Percentiles rank a stretch among this genome's conserved stretches.
These are phyloP conservation scores for Aspergillus japonicus DNA, from an alignment of 2,329 filamentous ascomycete genomes.

Conservation along the genomic window DNA sequence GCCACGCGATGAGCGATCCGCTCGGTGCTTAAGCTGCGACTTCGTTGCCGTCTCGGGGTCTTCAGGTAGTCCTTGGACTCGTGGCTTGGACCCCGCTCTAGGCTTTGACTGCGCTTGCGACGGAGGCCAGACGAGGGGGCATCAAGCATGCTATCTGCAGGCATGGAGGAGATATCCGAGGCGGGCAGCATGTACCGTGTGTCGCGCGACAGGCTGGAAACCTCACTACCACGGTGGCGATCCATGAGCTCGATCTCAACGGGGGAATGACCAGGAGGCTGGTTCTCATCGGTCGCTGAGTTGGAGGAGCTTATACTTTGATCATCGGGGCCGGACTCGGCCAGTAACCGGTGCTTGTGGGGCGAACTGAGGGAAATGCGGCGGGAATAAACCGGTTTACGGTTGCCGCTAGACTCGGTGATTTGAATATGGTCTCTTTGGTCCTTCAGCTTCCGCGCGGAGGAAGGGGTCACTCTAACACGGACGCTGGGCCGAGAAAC, in stretches of 20 bases:
- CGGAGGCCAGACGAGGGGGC: constrained; percentile 49
- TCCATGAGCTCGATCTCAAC: constrained; percentile 87
- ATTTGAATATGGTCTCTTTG: constrained; percentile 78
- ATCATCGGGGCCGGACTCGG: constrained; percentile 54
- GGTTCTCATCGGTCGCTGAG: constrained; percentile 76
- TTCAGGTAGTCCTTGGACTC: constrained; percentile 52
- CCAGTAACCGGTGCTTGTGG: constrained; percentile 37
- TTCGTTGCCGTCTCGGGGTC: constrained; percentile 58
- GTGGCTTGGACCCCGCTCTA: constrained; percentile 40
- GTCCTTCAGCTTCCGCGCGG: constrained; percentile 54
- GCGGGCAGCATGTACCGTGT: constrained; percentile 64
- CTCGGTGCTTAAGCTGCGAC: constrained; percentile 65
- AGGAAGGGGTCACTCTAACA: constrained; percentile 75
- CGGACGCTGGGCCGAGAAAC: constrained; percentile 78
- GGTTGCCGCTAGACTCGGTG: constrained; percentile 72
- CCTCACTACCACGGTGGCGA: constrained; percentile 63
- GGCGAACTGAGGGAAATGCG: constrained; percentile 61
- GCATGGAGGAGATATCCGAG: constrained; percentile 86
- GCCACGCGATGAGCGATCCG: constrained; percentile 67
- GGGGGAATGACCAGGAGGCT: constrained; percentile 65
- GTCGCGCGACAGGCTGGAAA: constrained; percentile 60
- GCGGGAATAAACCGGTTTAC: constrained; percentile 68
- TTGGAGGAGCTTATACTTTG: constrained; percentile 71
- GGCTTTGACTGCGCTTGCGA: constrained; percentile 52
- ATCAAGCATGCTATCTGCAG: constrained; percentile 68